Evolutionary conservation across 2,329 filamentous ascomycete genomes (phyloP).

Genomic region (Aspergillus sp.): DNA sequence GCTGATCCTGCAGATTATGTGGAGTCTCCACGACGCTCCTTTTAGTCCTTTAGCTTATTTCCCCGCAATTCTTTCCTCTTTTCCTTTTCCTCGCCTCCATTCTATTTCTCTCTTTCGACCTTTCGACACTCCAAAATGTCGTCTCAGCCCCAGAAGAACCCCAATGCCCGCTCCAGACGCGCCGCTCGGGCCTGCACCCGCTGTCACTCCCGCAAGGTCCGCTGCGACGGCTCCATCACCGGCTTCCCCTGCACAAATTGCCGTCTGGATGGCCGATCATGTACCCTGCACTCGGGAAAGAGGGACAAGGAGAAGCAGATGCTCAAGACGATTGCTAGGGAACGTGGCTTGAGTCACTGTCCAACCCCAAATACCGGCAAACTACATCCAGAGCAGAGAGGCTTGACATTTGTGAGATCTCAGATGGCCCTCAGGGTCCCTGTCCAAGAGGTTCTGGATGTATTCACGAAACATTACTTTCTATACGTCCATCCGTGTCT

Average conservation of each 20-base stretch:
- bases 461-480: constrained; percentile 16
- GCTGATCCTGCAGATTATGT: not conserved
- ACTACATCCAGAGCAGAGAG: not conserved
- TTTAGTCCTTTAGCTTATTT: not conserved
- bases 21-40: not conserved
- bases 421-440: constrained; percentile 9
- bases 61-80: not conserved
- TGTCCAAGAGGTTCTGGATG: constrained; percentile 9
- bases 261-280: constrained; percentile 13
- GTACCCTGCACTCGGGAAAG: constrained; percentile 10
- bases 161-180: constrained; percentile 7
- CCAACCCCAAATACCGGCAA: not conserved
- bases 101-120: not conserved
- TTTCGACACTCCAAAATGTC: not conserved
- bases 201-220: constrained; percentile 15
- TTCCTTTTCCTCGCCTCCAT: too few species aligned
- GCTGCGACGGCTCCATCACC: constrained; percentile 16
- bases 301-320: constrained; percentile 11
- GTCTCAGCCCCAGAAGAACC: not conserved
- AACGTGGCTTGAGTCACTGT: not conserved
- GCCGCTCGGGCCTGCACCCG: constrained; percentile 14
- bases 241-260: constrained; percentile 18
- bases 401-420: constrained; percentile 5
- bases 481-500: constrained; percentile 17
- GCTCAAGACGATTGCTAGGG: not conserved